Evolutionary conservation across 1,139 yeast genomes (phyloP).

Genomic region (Zhuliangozyma parablackwelliae): DNA sequence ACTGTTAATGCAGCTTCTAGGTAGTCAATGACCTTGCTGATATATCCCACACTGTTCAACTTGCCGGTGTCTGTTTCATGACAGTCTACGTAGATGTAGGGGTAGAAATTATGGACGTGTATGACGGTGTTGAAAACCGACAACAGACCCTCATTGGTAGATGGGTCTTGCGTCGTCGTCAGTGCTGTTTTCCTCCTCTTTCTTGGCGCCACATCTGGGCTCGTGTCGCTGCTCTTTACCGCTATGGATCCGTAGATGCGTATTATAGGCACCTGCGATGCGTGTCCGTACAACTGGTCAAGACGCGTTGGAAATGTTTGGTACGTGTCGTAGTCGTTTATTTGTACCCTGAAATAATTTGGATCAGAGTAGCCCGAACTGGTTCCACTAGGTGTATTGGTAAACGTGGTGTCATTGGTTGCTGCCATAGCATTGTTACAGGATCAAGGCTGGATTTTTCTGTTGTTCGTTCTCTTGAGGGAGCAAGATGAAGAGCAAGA

Average conservation of each 20-base stretch:
- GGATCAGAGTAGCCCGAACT: not conserved
- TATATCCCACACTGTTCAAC: constrained; percentile 8
- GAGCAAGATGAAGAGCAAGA: too few relatives aligned
- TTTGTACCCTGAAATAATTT: constrained; percentile 31
- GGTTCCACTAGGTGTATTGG: not conserved
- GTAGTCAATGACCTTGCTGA: constrained; percentile 12
- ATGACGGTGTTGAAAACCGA: constrained; percentile 30
- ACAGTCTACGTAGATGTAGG: constrained; percentile 69
- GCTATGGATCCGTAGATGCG: constrained; percentile 70
- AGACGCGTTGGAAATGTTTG: constrained; percentile 37
- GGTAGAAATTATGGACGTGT: constrained; percentile 82
- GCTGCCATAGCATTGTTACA: too few relatives aligned
- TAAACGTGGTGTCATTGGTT: not conserved
- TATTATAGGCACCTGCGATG: constrained; percentile 63
- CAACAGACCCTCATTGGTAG: too few relatives aligned
- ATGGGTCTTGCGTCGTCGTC: not conserved
- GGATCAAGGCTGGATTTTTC: too few relatives aligned
- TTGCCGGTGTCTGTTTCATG: constrained; percentile 13
- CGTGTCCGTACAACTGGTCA: constrained; percentile 29
- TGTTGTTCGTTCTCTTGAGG: too few relatives aligned
- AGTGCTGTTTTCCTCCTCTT: constrained; percentile 3
- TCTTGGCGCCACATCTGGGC: constrained; percentile 2
- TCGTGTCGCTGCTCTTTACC: constrained; percentile 11
- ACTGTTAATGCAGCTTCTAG: constrained; percentile 17
- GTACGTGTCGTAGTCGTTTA: constrained; percentile 62